These are phyloP conservation scores for Aristolochia californica DNA, from an alignment of 164 flowering plant species.

Conservation along the genomic window DNA sequence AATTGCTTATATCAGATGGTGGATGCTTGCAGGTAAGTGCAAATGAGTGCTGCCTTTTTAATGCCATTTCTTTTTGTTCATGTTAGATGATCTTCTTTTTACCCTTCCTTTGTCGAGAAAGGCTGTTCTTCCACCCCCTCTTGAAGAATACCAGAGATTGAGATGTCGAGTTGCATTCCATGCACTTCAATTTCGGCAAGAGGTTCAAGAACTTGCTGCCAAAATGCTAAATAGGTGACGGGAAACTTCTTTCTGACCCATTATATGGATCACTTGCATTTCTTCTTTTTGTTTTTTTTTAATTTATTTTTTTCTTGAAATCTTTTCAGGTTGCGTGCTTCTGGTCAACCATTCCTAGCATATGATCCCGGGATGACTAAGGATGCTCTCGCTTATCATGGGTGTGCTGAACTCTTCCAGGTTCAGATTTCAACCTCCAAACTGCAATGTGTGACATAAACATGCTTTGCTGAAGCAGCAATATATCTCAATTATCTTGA, in stretches of 20 bases:
- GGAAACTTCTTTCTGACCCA: background rate
- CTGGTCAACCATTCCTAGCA: conserved; percentile 71
- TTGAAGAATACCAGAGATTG: conserved; percentile 82
- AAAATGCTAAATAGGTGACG: conserved; percentile 55
- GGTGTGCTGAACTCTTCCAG: conserved; percentile 97
- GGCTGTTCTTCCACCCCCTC: conserved; percentile 73
- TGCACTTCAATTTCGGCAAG: conserved; percentile 76
- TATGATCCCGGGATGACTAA: conserved; percentile 89
- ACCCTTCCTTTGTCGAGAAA: conserved; percentile 9
- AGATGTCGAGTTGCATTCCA: conserved; percentile 95
- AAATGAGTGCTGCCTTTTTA: background rate
- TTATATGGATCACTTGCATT: background rate
- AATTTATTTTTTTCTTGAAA: background rate
- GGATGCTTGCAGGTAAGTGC: conserved; percentile 86
- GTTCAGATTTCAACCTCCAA: conserved; percentile 20
- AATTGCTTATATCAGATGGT: conserved; percentile 74
- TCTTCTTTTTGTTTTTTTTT: background rate
- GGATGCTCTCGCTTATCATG: conserved; percentile 85
- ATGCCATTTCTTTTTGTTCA: background rate
- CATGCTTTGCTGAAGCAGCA: too few species aligned
- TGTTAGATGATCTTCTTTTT: background rate
- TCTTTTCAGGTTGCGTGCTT: conserved; percentile 45
- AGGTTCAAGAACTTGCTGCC: conserved; percentile 76
- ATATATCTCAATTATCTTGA: too few species aligned
- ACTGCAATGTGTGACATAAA: too few species aligned